phyloP scores from a whole-genome alignment of 305 asterid species.

The Fraxinus albicans region DNA sequence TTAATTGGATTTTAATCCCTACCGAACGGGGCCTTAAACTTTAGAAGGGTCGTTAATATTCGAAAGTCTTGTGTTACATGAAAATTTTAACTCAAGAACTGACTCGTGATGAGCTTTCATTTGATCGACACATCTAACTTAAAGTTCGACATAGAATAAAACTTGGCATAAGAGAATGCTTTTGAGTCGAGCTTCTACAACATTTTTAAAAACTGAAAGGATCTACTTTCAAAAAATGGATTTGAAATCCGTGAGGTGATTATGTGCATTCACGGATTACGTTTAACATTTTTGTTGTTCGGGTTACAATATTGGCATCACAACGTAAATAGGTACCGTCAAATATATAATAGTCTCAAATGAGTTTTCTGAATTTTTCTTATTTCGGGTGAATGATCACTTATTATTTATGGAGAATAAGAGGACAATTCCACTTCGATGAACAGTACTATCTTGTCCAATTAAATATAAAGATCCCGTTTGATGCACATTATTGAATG shows the following conservation, averaged over 20 bases:
- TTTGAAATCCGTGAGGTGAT: constrained; percentile 9
- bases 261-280: neutral
- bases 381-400: too few relatives aligned
- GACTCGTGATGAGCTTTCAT: neutral
- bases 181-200: neutral
- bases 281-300: constrained; percentile 2
- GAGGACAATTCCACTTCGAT: neutral
- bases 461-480: too few relatives aligned
- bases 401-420: too few relatives aligned
- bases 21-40: too few relatives aligned
- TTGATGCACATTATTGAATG: too few relatives aligned
- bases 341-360: neutral
- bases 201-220: neutral
- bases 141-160: too few relatives aligned
- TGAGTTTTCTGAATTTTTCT: neutral
- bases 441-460: too few relatives aligned
- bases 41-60: neutral
- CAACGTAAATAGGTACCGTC: neutral
- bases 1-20: too few relatives aligned
- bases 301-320: constrained; percentile 9
- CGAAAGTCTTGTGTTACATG: neutral
- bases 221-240: constrained; percentile 1
- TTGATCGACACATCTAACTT: too few relatives aligned
- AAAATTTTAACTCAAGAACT: neutral
- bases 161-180: neutral